Evolutionary conservation across 495 filamentous ascomycete species (phyloP).

Genomic region (Thozetella sp.): DNA sequence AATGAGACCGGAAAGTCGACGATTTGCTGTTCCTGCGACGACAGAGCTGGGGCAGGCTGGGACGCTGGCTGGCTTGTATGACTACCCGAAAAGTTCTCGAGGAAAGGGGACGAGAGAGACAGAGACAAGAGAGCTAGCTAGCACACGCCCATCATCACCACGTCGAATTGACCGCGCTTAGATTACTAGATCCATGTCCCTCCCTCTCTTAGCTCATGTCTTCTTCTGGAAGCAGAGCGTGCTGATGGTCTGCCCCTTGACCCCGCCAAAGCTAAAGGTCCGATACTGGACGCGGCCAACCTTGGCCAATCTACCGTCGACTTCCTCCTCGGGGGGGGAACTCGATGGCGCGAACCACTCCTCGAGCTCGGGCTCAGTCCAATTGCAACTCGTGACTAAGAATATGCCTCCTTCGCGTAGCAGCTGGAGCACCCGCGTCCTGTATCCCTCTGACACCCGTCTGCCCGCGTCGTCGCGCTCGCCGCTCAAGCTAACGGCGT

Average conservation of each 20-base stretch:
- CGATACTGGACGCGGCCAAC: conserved; percentile 77
- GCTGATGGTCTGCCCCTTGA: conserved; percentile 81
- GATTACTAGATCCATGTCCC: not conserved
- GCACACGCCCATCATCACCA: not conserved
- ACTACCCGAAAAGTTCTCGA: not conserved
- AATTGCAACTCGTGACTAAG: conserved; percentile 94
- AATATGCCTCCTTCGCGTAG: conserved; percentile 72
- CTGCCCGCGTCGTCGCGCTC: conserved; percentile 55
- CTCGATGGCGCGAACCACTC: conserved; percentile 64
- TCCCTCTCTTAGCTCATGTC: not conserved
- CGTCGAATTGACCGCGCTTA: conserved; percentile 1
- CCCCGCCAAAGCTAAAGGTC: conserved; percentile 82
- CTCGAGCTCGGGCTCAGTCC: conserved; percentile 87
- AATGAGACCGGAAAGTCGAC: conserved; percentile 15
- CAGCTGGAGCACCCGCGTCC: conserved; percentile 60
- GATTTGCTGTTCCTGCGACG: conserved; percentile 4
- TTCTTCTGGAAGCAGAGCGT: conserved; percentile 73
- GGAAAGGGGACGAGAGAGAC: not conserved
- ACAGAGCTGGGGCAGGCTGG: conserved; percentile 5
- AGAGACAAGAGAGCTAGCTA: conserved; percentile 1
- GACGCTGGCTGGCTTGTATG: conserved; percentile 1
- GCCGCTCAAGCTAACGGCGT: conserved; percentile 78
- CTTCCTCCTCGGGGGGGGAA: conserved; percentile 9
- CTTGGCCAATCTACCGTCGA: conserved; percentile 30
- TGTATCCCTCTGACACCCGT: conserved; percentile 74